These are phyloP conservation scores for Arthrinium puccinioides DNA, from an alignment of 2,329 filamentous ascomycete genomes.

Conservation along the genomic window DNA sequence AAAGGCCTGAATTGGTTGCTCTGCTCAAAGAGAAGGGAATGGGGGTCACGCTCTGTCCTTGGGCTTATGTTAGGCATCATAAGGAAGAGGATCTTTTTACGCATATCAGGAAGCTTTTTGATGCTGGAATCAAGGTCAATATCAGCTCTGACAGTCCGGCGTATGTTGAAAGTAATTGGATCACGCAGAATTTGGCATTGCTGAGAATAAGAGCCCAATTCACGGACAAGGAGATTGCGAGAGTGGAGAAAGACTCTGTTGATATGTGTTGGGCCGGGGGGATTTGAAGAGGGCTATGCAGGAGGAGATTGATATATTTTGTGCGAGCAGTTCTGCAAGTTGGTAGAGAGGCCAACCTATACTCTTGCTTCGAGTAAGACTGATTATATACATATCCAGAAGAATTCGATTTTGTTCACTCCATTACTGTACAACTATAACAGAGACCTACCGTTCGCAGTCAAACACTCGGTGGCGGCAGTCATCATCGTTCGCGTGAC, in stretches of 20 bases:
- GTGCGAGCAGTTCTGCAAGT: no score
- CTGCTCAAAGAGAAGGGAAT: conserved; percentile 22
- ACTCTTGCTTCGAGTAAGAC: no score
- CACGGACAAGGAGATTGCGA: not conserved
- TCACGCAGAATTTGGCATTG: conserved; percentile 1
- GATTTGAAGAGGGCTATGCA: no score
- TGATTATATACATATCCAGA: no score
- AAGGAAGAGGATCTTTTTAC: not conserved
- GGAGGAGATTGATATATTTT: no score
- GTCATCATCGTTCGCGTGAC: no score
- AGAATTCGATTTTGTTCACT: no score
- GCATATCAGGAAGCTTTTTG: not conserved
- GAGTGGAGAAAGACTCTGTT: not conserved
- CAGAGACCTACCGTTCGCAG: no score
- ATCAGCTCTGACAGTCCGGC: conserved; percentile 69
- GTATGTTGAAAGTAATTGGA: conserved; percentile 30
- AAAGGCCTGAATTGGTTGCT: conserved; percentile 21
- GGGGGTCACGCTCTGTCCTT: conserved; percentile 32
- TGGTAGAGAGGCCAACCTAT: no score
- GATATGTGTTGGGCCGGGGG: conserved; percentile 2
- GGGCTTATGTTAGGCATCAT: not conserved
- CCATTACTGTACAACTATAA: no score
- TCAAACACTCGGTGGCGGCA: no score
- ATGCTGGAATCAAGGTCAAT: not conserved
- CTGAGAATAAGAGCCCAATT: not conserved